Base-by-base conservation (phyloP, 2,329 filamentous ascomycete species). In the Neofusicoccum laricinum region DNA sequence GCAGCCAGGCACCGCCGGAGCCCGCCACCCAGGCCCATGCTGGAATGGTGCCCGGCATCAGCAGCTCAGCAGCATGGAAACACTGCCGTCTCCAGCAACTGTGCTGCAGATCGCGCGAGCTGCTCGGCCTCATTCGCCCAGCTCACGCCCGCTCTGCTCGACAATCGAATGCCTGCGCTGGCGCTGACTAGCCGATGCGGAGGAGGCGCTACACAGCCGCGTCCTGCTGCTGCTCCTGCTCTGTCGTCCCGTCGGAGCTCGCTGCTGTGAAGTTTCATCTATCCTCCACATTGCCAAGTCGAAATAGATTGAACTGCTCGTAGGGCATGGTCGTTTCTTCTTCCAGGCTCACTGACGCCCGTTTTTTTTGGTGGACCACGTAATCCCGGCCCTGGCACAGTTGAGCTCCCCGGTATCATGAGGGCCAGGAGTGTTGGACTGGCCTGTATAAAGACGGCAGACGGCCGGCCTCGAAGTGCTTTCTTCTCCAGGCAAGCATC, bases 201-300 rank as follows among this genome's bases (percentile, higher is more conserved):
- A 59, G 41, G 38, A 17, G 15, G 32, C 17, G 55, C 41, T 14
- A 34, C 32, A 51, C 49, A 12, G 53, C 53, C 25, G 53, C 25
- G 38, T 40, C 21, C 41, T 14, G 34, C 36, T 41, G 12, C 19
- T 55, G 34, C 36, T 41, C 19, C 19, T 55, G 53, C 21, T 45
- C 53, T 0, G 17, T 34, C 41, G n/a, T 43, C 30, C 55, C 40
- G 30, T 21, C 30, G 41, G 25, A 46, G n/a, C 40, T 50, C 15
- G 41, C 40, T 34, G 53, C 25, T 45, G 38, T 34, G 53, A 59
- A 25, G 55, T 59, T 59, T 59, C 55, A 59, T 59, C 55, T 59
- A 48, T 59, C 14, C 55, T 45, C 55, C 55, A 59, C 55, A 59
- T 46, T 59, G 55, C 55, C 55, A 59, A 59, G 55, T 43, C 41